A percentile compares a stretch with the other conserved stretches of the same genome.
These are phyloP conservation scores for Mucor circinelloides DNA, from an alignment of 371 early-diverging fungal species.

Conservation along the genomic window DNA sequence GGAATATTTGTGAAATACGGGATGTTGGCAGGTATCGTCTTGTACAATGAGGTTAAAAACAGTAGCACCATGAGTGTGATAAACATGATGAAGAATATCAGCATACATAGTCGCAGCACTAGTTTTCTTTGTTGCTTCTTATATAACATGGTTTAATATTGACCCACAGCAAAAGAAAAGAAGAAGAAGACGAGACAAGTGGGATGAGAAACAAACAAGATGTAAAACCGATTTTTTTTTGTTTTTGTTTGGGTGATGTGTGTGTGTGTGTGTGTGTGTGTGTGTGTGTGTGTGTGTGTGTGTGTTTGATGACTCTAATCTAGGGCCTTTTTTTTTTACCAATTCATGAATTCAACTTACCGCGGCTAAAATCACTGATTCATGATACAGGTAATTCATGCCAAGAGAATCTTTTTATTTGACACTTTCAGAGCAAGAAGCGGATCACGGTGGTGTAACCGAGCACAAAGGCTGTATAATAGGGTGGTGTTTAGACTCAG, in stretches of 20 bases:
- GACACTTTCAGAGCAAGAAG: not conserved
- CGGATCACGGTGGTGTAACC: not conserved
- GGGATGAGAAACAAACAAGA: not conserved
- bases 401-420: not conserved
- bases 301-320: not conserved
- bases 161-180: not conserved
- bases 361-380: not conserved
- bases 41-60: conserved; percentile 1
- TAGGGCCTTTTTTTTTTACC: not conserved
- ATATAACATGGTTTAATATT: not conserved
- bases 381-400: not conserved
- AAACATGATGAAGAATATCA: not conserved
- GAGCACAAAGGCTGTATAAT: not conserved
- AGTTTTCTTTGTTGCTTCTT: not conserved
- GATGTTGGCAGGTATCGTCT: conserved; percentile 10
- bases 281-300: not conserved
- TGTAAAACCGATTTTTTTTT: not conserved
- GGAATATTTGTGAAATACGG: not conserved
- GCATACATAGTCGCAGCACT: not conserved
- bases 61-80: not conserved
- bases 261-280: not conserved
- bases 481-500: not conserved
- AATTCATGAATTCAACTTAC: not conserved
- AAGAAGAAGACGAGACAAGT: not conserved
- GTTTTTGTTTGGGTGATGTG: not conserved